Conservation (phyloP, 2,329 filamentous ascomycete genomes). For the Lasiodiplodia sp. region DNA sequence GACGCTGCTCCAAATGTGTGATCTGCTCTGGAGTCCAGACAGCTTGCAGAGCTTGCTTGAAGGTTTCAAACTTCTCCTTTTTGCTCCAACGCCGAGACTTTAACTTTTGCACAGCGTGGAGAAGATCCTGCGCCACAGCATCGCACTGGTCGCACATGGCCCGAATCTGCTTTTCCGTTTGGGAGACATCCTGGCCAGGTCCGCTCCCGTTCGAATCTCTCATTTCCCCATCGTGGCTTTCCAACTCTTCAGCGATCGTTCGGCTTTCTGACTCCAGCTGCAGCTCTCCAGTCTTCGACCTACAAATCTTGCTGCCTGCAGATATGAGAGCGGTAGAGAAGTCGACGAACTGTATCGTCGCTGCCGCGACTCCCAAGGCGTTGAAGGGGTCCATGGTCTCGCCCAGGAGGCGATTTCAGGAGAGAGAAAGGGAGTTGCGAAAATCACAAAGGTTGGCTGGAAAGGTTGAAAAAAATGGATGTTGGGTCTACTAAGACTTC, state of each 20-base stretch:
- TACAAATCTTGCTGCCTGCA: not conserved
- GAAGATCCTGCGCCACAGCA: not conserved
- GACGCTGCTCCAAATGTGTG: not conserved
- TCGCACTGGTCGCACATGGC: constrained; percentile 1
- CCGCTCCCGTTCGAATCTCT: not conserved
- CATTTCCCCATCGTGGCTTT: not conserved
- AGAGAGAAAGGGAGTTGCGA: not conserved
- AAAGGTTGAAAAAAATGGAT: not conserved
- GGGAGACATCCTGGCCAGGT: not conserved
- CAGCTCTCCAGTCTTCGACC: constrained; percentile 7
- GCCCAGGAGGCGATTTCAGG: not conserved
- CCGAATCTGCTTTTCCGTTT: constrained; percentile 15
- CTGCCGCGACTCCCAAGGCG: constrained; percentile 13
- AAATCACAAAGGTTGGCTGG: not conserved
- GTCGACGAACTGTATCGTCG: constrained; percentile 15
- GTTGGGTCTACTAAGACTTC: not conserved
- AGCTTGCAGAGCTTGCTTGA: constrained; percentile 1
- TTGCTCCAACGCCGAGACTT: not conserved
- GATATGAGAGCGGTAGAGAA: constrained; percentile 15
- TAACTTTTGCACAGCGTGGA: constrained; percentile 3
- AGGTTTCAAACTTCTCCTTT: constrained; percentile 7
- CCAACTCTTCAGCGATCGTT: constrained; percentile 4
- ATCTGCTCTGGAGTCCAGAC: constrained; percentile 15
- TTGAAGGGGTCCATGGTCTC: constrained; percentile 5
- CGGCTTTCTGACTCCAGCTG: not conserved